Evolutionary conservation across 2,329 filamentous ascomycete genomes (phyloP), one percentile per base, ranked within the genome.

Genomic region (Alternaria arborescens): DNA sequence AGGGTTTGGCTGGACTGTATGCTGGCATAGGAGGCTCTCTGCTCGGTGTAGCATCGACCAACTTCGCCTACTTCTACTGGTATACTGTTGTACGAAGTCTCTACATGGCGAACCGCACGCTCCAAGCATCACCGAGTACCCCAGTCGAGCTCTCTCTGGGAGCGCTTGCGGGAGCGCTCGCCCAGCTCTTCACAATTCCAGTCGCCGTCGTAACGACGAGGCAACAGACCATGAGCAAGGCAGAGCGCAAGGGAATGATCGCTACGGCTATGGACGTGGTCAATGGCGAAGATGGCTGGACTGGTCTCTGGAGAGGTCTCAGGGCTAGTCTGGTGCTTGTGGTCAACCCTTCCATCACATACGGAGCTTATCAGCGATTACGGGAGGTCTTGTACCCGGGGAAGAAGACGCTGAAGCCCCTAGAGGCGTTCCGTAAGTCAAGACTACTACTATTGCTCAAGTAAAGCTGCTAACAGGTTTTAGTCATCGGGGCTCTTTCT

Each of bases 41-140:
- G 18, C 82, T 98, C 52, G 95, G 95, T 55, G 95, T 99, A 36
- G 94, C 93, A 1, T 97, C 94, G 26, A 98, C 94, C 53, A 99
- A 99, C 80, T 99, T 99, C 77, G 95, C 95, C 72, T 99, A 99
- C 82, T 99, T 99, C 79, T 99, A 99, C 83, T 98, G 94, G 94
- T 98, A 98, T 79, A 94, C 93, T 5, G 82, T 95, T 28, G 92
- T 97, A 32, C 89, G 95, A 65, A 88, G 88, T 16, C 80, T 97
- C 20, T 98, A 98, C 78, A 80, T 92, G 67, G 80, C 82, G 18
- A 85, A 84, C 24, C 82, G 81, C 68, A 86, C 86, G 67, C 82
- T 87, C 41, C 78, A 85, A 63, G 86, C 86, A 68, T 77, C 89
- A 26, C 92, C 93, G 2, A 89, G 91, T 20, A 98, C 94, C 0